Percentiles rank a stretch among this genome's conserved stretches.
Evolutionary conservation across 108 stramenopile genomes (phyloP).

Genomic region (Fragilaria crotonensis): DNA sequence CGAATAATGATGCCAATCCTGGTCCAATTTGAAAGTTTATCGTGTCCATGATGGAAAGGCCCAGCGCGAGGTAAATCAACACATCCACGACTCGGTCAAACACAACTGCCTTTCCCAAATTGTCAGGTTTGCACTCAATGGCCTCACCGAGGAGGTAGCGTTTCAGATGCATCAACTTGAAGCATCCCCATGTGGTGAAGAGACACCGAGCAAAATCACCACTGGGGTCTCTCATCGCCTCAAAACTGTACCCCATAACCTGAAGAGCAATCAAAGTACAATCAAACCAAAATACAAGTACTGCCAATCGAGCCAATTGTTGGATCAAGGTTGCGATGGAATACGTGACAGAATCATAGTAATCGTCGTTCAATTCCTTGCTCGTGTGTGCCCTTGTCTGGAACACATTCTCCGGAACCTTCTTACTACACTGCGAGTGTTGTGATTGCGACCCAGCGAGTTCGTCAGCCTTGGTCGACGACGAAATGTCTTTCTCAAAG

Average conservation of each 20-base stretch:
- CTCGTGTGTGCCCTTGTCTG: no score
- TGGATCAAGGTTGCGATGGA: neutral
- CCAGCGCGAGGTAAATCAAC: neutral
- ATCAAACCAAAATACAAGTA: neutral
- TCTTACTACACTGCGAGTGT: no score
- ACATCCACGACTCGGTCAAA: neutral
- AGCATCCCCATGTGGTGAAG: neutral
- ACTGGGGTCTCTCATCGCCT: neutral
- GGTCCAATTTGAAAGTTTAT: conserved; percentile 4
- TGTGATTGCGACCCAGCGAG: neutral
- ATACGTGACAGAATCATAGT: neutral
- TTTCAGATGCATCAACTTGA: neutral
- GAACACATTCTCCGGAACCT: neutral
- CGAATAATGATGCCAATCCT: neutral
- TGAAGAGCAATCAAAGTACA: neutral
- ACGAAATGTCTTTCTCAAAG: neutral
- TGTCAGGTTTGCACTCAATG: neutral
- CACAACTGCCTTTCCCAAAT: neutral
- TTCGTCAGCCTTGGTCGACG: neutral
- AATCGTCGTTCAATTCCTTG: neutral
- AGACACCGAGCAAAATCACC: neutral
- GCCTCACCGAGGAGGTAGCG: neutral
- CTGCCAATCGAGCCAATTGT: neutral
- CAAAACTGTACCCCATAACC: neutral
- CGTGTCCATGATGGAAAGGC: neutral